Base-by-base conservation (phyloP, 169 alveolate species). In the Sarcocystis neurona region DNA sequence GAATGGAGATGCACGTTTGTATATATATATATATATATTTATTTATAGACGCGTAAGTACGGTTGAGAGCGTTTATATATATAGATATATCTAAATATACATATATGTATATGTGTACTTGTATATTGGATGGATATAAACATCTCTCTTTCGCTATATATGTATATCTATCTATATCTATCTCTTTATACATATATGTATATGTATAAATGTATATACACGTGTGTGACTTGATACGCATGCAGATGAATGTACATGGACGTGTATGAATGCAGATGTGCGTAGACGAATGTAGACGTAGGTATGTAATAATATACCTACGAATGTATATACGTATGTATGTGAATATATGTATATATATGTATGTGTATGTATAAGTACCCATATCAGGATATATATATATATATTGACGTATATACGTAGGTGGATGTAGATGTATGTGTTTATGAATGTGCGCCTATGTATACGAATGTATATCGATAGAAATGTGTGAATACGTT, bases 311-410 rank as follows among this genome's bases (percentile, higher is more conserved):
- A 32, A n/a, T 72, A 27, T 72, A n/a, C 37, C 8, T 72, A 30
- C 37, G 47, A 32, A 30, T 72, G 47, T 72, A 48, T 72, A 30
- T 72, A 48, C 27, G 27, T 72, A 30, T 72, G 10, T 72, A 30
- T 72, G 47, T 72, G 80, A 32, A 10, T 72, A n/a, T 72, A 27
- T 72, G 80, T 72, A 27, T 72, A 48, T 72, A 27, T 72, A 48
- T 72, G 80, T 72, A 27, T 72, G 80, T n/a, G 30, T 72, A 30
- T 32, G 47, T 63, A 27, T 27, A 15, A 18, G 75, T 27, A n/a
- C n/a, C 39, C 37, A 15, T 63, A 12, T 27, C 10, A 18, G 41
- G 12, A n/a, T 63, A 34, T 8, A n/a, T 63, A 34, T 8, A 15
- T 63, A 27, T 63, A 63, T 63, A 63, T 63, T 6, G 10, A 27